Percentiles rank a stretch among this genome's conserved stretches.
phyloP scores from a whole-genome alignment of 2,329 filamentous ascomycete genomes.

The Trichoderma sp. region DNA sequence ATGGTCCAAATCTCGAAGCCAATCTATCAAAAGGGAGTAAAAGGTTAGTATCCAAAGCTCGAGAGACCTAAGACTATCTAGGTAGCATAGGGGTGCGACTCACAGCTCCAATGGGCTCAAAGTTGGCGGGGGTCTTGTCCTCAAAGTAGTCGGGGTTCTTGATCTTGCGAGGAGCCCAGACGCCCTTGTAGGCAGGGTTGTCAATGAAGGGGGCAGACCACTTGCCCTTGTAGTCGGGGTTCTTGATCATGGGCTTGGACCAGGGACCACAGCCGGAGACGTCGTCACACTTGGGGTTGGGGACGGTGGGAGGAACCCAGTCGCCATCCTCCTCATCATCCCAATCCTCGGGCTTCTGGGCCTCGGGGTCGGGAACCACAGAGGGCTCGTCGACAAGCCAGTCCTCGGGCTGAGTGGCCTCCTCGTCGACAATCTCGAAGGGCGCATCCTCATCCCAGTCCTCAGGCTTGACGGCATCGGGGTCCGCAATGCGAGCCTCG shows the following conservation, averaged over 20 bases:
- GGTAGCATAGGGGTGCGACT: constrained; percentile 41
- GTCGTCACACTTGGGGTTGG: constrained; percentile 95
- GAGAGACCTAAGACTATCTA: background rate
- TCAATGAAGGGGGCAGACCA: constrained; percentile 91
- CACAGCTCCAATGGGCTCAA: constrained; percentile 96
- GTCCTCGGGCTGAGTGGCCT: constrained; percentile 86
- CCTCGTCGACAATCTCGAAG: constrained; percentile 92
- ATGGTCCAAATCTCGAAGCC: constrained; percentile 99
- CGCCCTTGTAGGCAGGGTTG: constrained; percentile 97
- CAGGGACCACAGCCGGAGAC: constrained; percentile 91
- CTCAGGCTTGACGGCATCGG: constrained; percentile 91
- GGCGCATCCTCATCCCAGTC: constrained; percentile 99
- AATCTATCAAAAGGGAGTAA: constrained; percentile 54
- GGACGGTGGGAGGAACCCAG: constrained; percentile 84
- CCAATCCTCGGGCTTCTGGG: constrained; percentile 98
- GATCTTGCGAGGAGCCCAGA: constrained; percentile 94
- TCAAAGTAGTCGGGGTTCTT: constrained; percentile 94
- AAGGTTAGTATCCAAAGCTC: background rate
- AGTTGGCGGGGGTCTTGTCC: constrained; percentile 94
- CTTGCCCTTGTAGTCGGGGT: constrained; percentile 98
- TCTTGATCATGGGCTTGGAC: constrained; percentile 87
- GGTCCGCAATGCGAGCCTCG: constrained; percentile 83
- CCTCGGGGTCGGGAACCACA: constrained; percentile 85
- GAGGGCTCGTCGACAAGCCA: constrained; percentile 90
- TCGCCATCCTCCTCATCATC: constrained; percentile 99